These are phyloP conservation scores for Ascocoryne sarcoides DNA, from an alignment of 2,329 filamentous ascomycete genomes.

Conservation along the genomic window DNA sequence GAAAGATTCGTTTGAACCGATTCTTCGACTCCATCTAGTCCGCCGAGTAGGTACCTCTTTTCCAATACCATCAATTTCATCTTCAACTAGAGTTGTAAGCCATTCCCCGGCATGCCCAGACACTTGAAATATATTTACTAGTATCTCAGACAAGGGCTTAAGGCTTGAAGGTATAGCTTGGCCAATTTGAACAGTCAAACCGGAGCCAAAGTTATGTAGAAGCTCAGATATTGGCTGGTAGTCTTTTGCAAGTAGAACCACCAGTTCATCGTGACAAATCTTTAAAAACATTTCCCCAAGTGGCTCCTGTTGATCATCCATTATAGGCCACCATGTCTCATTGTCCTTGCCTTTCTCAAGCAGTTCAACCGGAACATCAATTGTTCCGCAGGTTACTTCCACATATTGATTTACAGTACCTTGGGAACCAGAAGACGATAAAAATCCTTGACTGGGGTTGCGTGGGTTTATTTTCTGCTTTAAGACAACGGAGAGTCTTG, in stretches of 20 bases:
- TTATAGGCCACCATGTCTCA: conserved; percentile 81
- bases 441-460: conserved; percentile 19
- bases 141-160: conserved; percentile 70
- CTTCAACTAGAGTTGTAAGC: conserved; percentile 88
- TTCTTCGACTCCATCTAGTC: conserved; percentile 60
- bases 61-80: conserved; percentile 90
- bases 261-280: conserved; percentile 76
- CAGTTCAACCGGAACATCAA: conserved; percentile 69
- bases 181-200: conserved; percentile 77
- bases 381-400: conserved; percentile 55
- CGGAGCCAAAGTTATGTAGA: conserved; percentile 74
- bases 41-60: conserved; percentile 71
- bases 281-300: conserved; percentile 81
- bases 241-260: conserved; percentile 78
- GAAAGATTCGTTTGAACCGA: conserved; percentile 62
- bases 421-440: conserved; percentile 24
- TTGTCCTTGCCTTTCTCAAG: conserved; percentile 67
- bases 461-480: conserved; percentile 49
- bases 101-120: conserved; percentile 77
- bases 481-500: conserved; percentile 60
- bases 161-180: conserved; percentile 70
- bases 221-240: conserved; percentile 77
- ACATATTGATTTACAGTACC: conserved; percentile 26
- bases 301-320: conserved; percentile 65
- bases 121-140: conserved; percentile 93